These are phyloP conservation scores for Penicillium sp. DNA, from an alignment of 2,329 filamentous ascomycete species.

Conservation along the genomic window DNA sequence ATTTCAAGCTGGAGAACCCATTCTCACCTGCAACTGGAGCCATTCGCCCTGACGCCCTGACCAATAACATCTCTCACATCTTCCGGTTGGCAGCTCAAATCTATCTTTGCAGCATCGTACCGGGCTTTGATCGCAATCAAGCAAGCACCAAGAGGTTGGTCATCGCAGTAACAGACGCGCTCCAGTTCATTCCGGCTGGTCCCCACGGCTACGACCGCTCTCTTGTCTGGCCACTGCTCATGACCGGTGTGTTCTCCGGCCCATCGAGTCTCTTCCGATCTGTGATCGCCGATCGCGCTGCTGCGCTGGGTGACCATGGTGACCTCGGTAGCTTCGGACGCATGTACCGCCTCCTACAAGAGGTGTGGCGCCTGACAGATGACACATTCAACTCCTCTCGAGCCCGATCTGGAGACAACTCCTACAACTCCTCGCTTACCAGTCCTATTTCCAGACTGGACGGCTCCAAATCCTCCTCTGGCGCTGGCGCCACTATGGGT, in stretches of 20 bases:
- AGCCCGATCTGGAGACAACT: constrained; percentile 2
- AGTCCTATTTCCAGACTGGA: neutral
- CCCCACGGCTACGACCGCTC: constrained; percentile 82
- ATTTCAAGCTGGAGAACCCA: constrained; percentile 60
- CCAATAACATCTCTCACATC: constrained; percentile 81
- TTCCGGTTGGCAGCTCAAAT: constrained; percentile 92
- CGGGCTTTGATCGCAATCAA: constrained; percentile 76
- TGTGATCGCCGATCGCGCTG: constrained; percentile 73
- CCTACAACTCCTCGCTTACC: neutral
- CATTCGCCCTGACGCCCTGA: constrained; percentile 77
- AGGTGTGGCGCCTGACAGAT: constrained; percentile 78
- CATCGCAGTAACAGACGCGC: constrained; percentile 70
- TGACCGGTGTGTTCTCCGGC: constrained; percentile 76
- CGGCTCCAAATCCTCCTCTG: neutral
- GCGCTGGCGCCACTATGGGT: neutral
- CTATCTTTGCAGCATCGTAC: constrained; percentile 91
- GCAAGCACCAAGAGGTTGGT: constrained; percentile 73
- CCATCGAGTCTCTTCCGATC: constrained; percentile 71
- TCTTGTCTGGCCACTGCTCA: constrained; percentile 88
- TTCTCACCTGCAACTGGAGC: constrained; percentile 61
- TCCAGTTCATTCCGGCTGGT: constrained; percentile 75
- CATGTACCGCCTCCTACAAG: constrained; percentile 71
- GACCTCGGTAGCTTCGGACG: constrained; percentile 82
- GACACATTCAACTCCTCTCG: constrained; percentile 40
- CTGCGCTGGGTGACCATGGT: constrained; percentile 71